A percentile compares a stretch with the other conserved stretches of the same genome.
Evolutionary conservation across 1,139 yeast genomes (phyloP).

Genomic region (Lodderomyces jiufengensis): DNA sequence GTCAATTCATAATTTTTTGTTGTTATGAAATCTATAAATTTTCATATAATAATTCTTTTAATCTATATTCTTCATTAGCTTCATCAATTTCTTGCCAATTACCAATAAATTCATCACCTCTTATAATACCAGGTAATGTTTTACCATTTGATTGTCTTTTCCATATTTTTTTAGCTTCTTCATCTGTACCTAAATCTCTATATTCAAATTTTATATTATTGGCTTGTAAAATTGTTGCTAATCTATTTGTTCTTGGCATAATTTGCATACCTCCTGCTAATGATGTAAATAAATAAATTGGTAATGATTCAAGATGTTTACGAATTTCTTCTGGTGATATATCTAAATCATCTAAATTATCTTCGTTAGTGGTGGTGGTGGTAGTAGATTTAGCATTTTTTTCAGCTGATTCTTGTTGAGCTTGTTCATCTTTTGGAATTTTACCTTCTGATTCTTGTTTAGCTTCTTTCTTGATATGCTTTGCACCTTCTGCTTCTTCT

Average conservation of each 20-base stretch:
- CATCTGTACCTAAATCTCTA: constrained; percentile 85
- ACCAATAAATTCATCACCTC: constrained; percentile 89
- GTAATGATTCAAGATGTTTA: constrained; percentile 47
- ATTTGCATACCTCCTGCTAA: constrained; percentile 88
- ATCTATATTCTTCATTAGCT: constrained; percentile 77
- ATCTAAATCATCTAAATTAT: constrained; percentile 32
- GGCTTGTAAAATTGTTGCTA: constrained; percentile 72
- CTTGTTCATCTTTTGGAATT: neutral
- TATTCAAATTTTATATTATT: constrained; percentile 65
- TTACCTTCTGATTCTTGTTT: constrained; percentile 4
- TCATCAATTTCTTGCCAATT: constrained; percentile 79
- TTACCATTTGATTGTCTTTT: constrained; percentile 72
- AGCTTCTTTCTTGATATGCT: constrained; percentile 1
- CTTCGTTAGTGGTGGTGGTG: constrained; percentile 12
- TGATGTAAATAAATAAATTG: constrained; percentile 79
- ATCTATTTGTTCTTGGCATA: constrained; percentile 73
- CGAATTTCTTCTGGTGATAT: constrained; percentile 45
- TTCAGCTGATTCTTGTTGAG: constrained; percentile 2
- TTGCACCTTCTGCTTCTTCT: constrained; percentile 4
- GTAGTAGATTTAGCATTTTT: constrained; percentile 2
- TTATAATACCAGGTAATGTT: constrained; percentile 82
- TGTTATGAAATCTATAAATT: too few relatives aligned
- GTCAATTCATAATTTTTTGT: too few relatives aligned
- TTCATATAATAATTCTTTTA: constrained; percentile 56
- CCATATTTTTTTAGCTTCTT: constrained; percentile 84